Percentiles rank a stretch among this genome's conserved stretches.
phyloP scores from a whole-genome alignment of 352 stramenopile species.

The Aphanomyces astaci region DNA sequence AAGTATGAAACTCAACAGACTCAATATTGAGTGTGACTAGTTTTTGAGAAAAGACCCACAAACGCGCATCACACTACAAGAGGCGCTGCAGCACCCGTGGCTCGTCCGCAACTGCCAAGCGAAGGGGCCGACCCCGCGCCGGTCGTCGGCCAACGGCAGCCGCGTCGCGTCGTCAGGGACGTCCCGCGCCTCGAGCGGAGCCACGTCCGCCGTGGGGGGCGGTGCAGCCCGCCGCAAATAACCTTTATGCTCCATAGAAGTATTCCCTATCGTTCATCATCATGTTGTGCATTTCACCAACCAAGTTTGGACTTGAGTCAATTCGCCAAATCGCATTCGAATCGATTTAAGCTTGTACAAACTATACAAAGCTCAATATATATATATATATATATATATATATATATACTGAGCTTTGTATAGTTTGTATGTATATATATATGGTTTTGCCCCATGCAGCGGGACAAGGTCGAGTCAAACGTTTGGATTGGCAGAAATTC shows the following conservation, averaged over 20 bases:
- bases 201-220: no score
- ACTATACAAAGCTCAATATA: no score
- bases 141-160: not conserved
- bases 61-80: constrained; percentile 46
- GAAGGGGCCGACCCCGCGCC: not conserved
- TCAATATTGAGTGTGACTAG: constrained; percentile 27
- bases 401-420: no score
- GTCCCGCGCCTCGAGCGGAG: not conserved
- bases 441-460: no score
- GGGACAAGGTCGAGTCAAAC: no score
- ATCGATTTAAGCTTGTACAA: no score
- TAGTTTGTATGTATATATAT: no score
- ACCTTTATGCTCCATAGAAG: not conserved
- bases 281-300: no score
- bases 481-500: no score
- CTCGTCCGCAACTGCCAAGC: constrained; percentile 29
- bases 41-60: constrained; percentile 67
- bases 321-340: no score
- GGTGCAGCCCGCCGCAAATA: not conserved
- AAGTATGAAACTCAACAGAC: not conserved
- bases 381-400: no score
- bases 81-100: constrained; percentile 74
- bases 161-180: not conserved
- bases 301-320: no score
- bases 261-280: not conserved